Percentiles rank a stretch among this genome's conserved stretches.
Evolutionary conservation across 331 rosid genomes (phyloP).

Genomic region (Malus hybrid): DNA sequence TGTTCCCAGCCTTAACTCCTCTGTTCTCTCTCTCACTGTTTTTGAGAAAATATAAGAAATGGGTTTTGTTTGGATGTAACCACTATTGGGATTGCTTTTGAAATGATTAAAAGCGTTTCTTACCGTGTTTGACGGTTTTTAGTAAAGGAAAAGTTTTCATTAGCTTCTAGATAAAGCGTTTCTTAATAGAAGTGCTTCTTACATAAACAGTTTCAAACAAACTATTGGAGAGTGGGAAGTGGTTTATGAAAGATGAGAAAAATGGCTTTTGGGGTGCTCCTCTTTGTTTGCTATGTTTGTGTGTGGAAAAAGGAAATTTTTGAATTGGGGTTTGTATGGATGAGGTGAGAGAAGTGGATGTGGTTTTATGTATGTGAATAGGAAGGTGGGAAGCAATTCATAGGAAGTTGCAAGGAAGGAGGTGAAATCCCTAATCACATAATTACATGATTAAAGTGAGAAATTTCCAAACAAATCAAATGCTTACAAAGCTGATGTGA

Average conservation of each 20-base stretch:
- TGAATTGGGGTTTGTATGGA: background rate
- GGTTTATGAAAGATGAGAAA: background rate
- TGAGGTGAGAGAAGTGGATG: background rate
- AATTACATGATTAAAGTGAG: background rate
- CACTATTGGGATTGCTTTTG: background rate
- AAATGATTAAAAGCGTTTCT: background rate
- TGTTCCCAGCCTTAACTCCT: background rate
- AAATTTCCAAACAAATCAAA: conserved; percentile 8
- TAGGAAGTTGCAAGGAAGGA: conserved; percentile 42
- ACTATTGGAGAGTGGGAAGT: background rate
- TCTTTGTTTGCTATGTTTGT: background rate
- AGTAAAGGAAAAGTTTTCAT: no score
- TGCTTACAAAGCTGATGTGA: background rate
- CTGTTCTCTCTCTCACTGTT: background rate
- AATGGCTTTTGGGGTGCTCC: background rate
- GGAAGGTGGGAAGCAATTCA: conserved; percentile 39
- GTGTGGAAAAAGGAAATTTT: background rate
- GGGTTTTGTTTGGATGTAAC: background rate
- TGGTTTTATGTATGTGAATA: background rate
- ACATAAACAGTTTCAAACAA: background rate
- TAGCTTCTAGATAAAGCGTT: no score
- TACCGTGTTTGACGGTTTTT: background rate
- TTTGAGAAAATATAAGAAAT: background rate
- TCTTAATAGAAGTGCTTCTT: background rate
- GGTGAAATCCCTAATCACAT: background rate